Evolutionary conservation across 345 rosid species (phyloP).

Genomic region (Brassica napus): DNA sequence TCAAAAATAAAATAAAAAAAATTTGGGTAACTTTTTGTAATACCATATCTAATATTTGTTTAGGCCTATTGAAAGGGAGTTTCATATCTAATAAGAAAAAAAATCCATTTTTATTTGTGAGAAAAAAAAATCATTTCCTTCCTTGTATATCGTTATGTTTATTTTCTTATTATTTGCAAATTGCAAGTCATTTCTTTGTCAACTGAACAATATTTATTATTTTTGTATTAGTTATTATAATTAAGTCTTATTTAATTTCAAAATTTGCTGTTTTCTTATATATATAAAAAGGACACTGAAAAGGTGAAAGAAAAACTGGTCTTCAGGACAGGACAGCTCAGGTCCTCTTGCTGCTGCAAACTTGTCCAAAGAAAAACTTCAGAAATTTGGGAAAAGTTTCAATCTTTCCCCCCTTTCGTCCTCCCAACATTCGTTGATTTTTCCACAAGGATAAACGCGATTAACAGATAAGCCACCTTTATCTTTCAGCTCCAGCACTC

Average conservation of each 20-base stretch:
- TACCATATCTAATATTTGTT: too few species aligned
- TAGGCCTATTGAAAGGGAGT: too few species aligned
- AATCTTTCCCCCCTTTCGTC: constrained; percentile 20
- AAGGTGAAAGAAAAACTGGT: constrained; percentile 17
- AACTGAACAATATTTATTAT: not conserved
- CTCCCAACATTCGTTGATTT: constrained; percentile 8
- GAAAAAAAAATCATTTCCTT: too few species aligned
- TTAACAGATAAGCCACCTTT: constrained; percentile 13
- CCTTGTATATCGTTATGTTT: too few species aligned
- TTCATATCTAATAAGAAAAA: too few species aligned
- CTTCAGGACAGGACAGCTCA: constrained; percentile 31
- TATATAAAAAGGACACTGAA: not conserved
- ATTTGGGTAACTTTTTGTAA: too few species aligned
- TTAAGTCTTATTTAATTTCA: not conserved
- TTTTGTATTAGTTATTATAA: not conserved
- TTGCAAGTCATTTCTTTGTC: not conserved
- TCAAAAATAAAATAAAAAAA: too few species aligned
- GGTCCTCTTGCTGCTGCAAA: constrained; percentile 28
- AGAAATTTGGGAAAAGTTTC: constrained; percentile 29
- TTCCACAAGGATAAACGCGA: constrained; percentile 1
- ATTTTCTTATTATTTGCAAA: too few species aligned
- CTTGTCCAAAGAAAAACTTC: constrained; percentile 7
- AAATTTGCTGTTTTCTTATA: not conserved
- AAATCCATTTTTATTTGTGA: too few species aligned
- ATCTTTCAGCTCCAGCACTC: constrained; percentile 3